phyloP scores from a whole-genome alignment of 2,329 filamentous ascomycete genomes.

The Fusarium chuoi region DNA sequence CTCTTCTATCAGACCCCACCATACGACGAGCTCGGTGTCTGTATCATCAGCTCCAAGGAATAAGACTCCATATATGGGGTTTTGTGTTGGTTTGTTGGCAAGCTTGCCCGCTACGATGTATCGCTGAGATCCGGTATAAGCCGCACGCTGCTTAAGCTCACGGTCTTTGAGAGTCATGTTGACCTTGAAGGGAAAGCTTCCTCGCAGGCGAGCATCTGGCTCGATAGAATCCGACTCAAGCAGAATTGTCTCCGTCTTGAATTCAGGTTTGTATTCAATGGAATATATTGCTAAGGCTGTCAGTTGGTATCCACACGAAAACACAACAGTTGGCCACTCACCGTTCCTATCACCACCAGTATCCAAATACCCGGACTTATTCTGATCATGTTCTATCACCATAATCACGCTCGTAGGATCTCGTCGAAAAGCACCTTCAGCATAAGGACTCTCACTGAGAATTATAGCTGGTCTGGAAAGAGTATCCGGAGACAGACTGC shows the following conservation, averaged over 20 bases:
- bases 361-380: constrained; percentile 38
- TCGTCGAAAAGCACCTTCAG: constrained; percentile 34
- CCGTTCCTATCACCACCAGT: constrained; percentile 30
- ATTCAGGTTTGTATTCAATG: constrained; percentile 42
- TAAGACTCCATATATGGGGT: constrained; percentile 42
- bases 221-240: constrained; percentile 40
- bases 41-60: constrained; percentile 40
- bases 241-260: constrained; percentile 41
- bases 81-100: constrained; percentile 37
- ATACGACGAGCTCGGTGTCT: constrained; percentile 41
- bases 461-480: constrained; percentile 41
- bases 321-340: not conserved
- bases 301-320: constrained; percentile 1
- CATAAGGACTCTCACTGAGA: constrained; percentile 36
- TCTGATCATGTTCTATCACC: constrained; percentile 41
- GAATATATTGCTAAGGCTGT: constrained; percentile 36
- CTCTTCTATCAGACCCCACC: constrained; percentile 44
- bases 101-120: constrained; percentile 40
- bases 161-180: constrained; percentile 36
- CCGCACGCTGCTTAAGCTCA: constrained; percentile 39
- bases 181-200: constrained; percentile 43
- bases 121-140: constrained; percentile 42
- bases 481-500: constrained; percentile 42
- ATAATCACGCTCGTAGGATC: constrained; percentile 41
- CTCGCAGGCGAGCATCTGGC: constrained; percentile 32